Base-by-base conservation (phyloP, 2,329 filamentous ascomycete genomes). In the Diatrype stigma region DNA sequence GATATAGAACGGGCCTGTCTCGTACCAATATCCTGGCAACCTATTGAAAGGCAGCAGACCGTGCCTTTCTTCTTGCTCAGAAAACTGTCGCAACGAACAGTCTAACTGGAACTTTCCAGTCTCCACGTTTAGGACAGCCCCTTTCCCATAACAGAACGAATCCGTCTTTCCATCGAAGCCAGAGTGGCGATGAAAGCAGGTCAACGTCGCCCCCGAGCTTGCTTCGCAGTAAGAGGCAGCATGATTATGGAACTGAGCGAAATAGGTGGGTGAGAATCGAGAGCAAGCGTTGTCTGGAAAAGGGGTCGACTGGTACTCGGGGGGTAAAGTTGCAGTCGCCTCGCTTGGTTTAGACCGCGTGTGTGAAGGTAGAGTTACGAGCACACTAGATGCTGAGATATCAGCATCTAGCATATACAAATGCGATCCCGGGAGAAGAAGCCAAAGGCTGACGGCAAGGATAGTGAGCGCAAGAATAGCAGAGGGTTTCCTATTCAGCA, bases 21-120 rank as follows among this genome's bases (percentile, higher is more conserved):
- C 49, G 34, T 54, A 54, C 50, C 52, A 54, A 45, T 54, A 54
- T 10, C 34, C 16, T 2, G 52, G 52, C 28, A 52, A 45, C 34
- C 22, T 28, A 38, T 34, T 12, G 16, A 51, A 50, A 8, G 52
- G 47, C 4, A 50, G 34, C 23, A 54, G 16, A 14, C 52, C 52
- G 28, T 47, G 16, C 6, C 19, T 14, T 34, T 37, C 16, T 38
- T 54, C 52, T 34, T 51, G n/a, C 23, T 51, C 35, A 2, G 52
- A 49, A 7, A 54, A 45, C 16, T 47, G n/a, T 30, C 52, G 47
- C 28, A 54, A 22, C 17, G 14, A 30, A 23, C 52, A 54, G 45
- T 51, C 38, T 10, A 54, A 26, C 6, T 49, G 47, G 22, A 54
- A 51, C 22, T 45, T 51, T 3, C 22, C 30, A 7, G 28, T 6